These are phyloP conservation scores for Capronia epimyces DNA, from an alignment of 2,329 filamentous ascomycete species.

Conservation along the genomic window DNA sequence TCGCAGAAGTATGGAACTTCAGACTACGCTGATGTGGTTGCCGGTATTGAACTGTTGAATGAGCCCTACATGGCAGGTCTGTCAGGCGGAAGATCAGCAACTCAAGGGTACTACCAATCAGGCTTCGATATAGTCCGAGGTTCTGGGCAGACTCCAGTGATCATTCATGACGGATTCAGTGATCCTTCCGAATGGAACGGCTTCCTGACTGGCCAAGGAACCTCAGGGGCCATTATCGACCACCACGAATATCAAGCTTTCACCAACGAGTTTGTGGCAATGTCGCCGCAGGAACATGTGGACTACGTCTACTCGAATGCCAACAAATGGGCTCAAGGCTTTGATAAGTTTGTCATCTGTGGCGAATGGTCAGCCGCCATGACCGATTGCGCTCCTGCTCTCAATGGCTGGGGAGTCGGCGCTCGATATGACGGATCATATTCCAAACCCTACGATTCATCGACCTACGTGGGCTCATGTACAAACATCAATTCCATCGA, in stretches of 20 bases:
- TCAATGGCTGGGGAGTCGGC: constrained; percentile 55
- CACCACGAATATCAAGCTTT: constrained; percentile 67
- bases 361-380: constrained; percentile 66
- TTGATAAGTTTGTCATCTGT: constrained; percentile 62
- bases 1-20: constrained; percentile 52
- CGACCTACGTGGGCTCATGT: constrained; percentile 51
- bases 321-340: constrained; percentile 42
- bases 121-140: constrained; percentile 20
- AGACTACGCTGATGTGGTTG: constrained; percentile 54
- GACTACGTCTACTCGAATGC: constrained; percentile 53
- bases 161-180: constrained; percentile 49
- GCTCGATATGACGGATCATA: constrained; percentile 48
- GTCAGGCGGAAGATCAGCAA: constrained; percentile 38
- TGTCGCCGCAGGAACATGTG: constrained; percentile 51
- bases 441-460: constrained; percentile 41
- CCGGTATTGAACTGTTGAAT: constrained; percentile 44
- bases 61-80: constrained; percentile 35
- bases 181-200: constrained; percentile 55
- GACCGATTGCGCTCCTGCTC: constrained; percentile 53
- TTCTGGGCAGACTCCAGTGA: constrained; percentile 33
- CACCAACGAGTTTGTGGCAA: constrained; percentile 46
- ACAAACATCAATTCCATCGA: constrained; percentile 45
- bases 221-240: constrained; percentile 55
- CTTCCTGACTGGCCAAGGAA: constrained; percentile 48
- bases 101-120: constrained; percentile 50